Evolutionary conservation across 2,329 filamentous ascomycete genomes (phyloP), one percentile per base, ranked within the genome.

Genomic region (Cladobotryum mycophilum): DNA sequence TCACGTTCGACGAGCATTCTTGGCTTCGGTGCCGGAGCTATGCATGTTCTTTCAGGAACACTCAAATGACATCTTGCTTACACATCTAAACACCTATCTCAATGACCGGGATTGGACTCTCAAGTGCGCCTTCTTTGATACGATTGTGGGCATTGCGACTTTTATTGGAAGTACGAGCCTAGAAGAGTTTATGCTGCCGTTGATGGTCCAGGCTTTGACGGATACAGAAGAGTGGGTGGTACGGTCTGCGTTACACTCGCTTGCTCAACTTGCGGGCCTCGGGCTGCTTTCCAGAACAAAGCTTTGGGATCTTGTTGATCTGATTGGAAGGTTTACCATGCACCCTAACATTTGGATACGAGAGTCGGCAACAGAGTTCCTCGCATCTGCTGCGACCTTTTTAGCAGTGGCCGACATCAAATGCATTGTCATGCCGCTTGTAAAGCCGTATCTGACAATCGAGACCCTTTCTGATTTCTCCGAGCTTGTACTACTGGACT

Each of bases 51-150:
- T 99, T 58, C 91, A 88, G 54, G 80, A 85, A n/a, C 86, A 90
- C 62, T 87, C 92, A 1, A 96, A 95, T 65, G 93, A 99, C 63
- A 89, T 99, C n/a, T 84, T 99, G 14, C 74, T 99, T 18, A 95
- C 90, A 33, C 93, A 99, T 70, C 75, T 99, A 25, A 97, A 97
- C 63, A 99, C 93, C 0, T 99, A 99, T 61, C 72, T 99, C 8
- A 99, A 99, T 58, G 93, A 97, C 61, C 83, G 86, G 40, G 91
- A 99, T 65, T 99, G 93, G 93, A 89, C 89, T 66, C 73, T 99
- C 33, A 96, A 96, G 67, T 96, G 90, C 61, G 90, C 92, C 3
- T 97, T 97, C 64, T 96, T 99, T 61, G 91, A 96, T 62, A 89
- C 90, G 0, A 89, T 97, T 22, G 89, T 97, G 14, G 92, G 91